Base-by-base conservation (phyloP, 2,329 filamentous ascomycete species). In the Aspergillus puulaauensis region DNA sequence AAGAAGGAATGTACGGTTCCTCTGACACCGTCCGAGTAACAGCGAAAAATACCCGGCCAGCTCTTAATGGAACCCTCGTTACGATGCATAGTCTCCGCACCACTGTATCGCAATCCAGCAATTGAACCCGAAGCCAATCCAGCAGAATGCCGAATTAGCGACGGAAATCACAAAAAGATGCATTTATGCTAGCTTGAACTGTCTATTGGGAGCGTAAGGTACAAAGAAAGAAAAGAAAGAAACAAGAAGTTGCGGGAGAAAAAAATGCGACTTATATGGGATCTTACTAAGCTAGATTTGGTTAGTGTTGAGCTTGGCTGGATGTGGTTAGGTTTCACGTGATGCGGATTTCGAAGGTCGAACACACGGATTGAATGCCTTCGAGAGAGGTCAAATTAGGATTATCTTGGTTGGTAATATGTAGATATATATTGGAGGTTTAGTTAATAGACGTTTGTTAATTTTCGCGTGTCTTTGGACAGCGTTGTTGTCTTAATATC, bases 11-110 rank as follows among this genome's bases (percentile, higher is more conserved):
- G 89, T 92, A 69, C 80, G 86, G 83, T 83, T 79, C 88, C 86
- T 92, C 89, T 92, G 90, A 93, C 89, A 86, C 90, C 85, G 88
- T 86, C 88, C 84, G 83, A 84, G 85, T 85, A 89, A 90, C 79
- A 75, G 76, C 72, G 73, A 71, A 80, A 78, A 82, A 82, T 85
- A 80, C 85, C 78, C 82, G 83, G 86, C 84, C 86, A 88, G 86
- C 81, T 89, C 86, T 89, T 88, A 54, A 88, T 87, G 83, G 83
- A 79, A 83, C 82, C 83, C 79, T 74, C 68, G 63, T 66, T 62
- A 64, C 64, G 65, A 70, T 71, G 82, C 74, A 71, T 72, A 69
- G 73, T 86, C 82, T 86, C 68, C 81, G 83, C 83, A 79, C 77
- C 80, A 77, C 81, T 77, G 72, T 79, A 86, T 86, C 83, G 82